Evolutionary conservation across 78 protist genomes (phyloP), one percentile per base, ranked within the genome.

Genomic region (Protostelium mycophagum): DNA sequence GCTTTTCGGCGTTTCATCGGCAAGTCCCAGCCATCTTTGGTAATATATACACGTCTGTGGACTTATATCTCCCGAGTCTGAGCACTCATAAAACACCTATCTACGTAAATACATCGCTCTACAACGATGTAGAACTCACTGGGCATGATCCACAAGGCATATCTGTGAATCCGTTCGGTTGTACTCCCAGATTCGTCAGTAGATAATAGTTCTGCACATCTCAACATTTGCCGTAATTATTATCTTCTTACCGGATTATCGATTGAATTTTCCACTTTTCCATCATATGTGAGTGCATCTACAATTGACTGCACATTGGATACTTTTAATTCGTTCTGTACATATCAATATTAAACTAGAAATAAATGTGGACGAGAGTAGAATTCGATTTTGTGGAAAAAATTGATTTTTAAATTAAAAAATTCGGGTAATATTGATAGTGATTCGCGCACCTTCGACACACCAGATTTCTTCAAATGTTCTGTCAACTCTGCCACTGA

Each of bases 121-220:
- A 85, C 23, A 5, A 25, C 73, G 73, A 25, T 16, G 73, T 51
- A n/a, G n/a, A n/a, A n/a, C 73, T 51, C 73, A 51, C 93, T 34
- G 93, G 96, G 87, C 96, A 93, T 25, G 34, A 37, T 0, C 96
- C 96, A 88, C 96, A 93, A n/a, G 96, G 96, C 91, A 93, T 93
- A 35, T 87, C 86, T 37, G 91, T 83, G 38, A 91, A 86, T 63
- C 88, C 84, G 51, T 90, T 93, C 36, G 63, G 91, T n/a, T 90
- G 89, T 28, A 89, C 87, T 28, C 83, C 85, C 29, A 89, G 87
- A 86, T 86, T 90, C 9, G 93, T 88, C 87, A 91, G 91, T 73
- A 86, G 87, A 88, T 90, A 89, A 34, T 0, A 90, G 34, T 37
- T 91, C 93, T 9, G 87, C 31, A 51, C 90, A 36, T 87, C 91